A percentile compares a stretch with the other conserved stretches of the same genome.
Conservation (phyloP, 345 rosid genomes). For the Lenwebbia sp. region DNA sequence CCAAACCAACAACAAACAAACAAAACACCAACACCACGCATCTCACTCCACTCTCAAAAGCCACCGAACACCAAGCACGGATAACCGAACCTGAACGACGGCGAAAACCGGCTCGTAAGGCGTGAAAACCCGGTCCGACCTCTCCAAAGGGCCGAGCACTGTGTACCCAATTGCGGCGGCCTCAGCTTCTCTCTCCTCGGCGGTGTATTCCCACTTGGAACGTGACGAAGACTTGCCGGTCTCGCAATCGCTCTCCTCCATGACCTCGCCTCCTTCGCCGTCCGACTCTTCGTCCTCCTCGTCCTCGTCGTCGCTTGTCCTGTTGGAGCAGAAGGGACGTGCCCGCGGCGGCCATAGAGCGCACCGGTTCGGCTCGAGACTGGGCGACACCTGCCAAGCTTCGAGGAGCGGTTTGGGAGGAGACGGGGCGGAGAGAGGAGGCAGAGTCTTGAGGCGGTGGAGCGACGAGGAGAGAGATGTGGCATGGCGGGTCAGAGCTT, state of each 20-base stretch:
- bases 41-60: background rate
- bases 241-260: slow-evolving; percentile 17
- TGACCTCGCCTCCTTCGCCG: background rate
- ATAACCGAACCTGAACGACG: slow-evolving; percentile 63
- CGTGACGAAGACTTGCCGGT: slow-evolving; percentile 17
- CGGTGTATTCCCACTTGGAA: slow-evolving; percentile 41
- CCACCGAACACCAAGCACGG: background rate
- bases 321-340: slow-evolving; percentile 41
- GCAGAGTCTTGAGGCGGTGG: background rate
- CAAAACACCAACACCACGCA: background rate
- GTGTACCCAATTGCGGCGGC: slow-evolving; percentile 82
- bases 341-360: slow-evolving; percentile 3
- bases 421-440: background rate
- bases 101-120: slow-evolving; percentile 72
- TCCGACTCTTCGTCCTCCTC: slow-evolving; percentile 20
- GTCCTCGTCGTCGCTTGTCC: slow-evolving; percentile 6
- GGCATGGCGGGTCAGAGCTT: slow-evolving; percentile 34
- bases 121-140: slow-evolving; percentile 52
- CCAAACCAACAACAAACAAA: background rate
- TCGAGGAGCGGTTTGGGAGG: slow-evolving; percentile 6
- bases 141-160: slow-evolving; percentile 55
- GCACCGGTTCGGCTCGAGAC: slow-evolving; percentile 3
- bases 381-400: background rate
- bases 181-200: slow-evolving; percentile 65
- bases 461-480: slow-evolving; percentile 15